phyloP scores from a whole-genome alignment of 441 rosid genomes.

The Cnidoscolus chayamansa region DNA sequence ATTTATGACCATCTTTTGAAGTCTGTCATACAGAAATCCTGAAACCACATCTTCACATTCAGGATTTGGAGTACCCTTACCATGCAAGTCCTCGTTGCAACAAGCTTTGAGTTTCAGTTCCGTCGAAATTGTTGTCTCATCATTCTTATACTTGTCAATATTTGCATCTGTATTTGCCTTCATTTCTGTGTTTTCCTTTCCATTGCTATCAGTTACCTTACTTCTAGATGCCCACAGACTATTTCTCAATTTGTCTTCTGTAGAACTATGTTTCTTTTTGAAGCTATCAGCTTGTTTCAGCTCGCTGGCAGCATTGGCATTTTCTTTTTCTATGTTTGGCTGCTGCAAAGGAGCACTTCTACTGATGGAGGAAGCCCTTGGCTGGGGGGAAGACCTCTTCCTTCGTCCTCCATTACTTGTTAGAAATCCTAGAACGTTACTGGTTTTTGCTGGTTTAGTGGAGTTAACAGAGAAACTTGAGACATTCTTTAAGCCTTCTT shows the following conservation, averaged over 20 bases:
- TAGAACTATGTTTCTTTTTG: slow-evolving; percentile 32
- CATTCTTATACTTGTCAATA: slow-evolving; percentile 23
- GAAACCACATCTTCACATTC: slow-evolving; percentile 59
- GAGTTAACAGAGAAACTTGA: slow-evolving; percentile 34
- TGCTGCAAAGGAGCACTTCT: slow-evolving; percentile 44
- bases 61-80: slow-evolving; percentile 31
- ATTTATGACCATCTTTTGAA: slow-evolving; percentile 72
- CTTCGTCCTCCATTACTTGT: slow-evolving; percentile 52
- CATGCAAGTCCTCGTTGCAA: slow-evolving; percentile 26
- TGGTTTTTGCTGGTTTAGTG: slow-evolving; percentile 49
- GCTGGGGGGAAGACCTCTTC: slow-evolving; percentile 70
- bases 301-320: slow-evolving; percentile 15
- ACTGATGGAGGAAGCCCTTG: slow-evolving; percentile 42
- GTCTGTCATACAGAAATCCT: slow-evolving; percentile 77
- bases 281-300: slow-evolving; percentile 29
- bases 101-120: slow-evolving; percentile 28
- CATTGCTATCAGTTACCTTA: slow-evolving; percentile 46
- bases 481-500: slow-evolving; percentile 55
- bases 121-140: slow-evolving; percentile 17
- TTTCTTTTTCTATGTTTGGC: slow-evolving; percentile 33
- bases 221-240: slow-evolving; percentile 52
- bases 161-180: slow-evolving; percentile 31
- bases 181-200: slow-evolving; percentile 54
- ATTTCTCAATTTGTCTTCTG: slow-evolving; percentile 38
- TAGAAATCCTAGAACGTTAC: slow-evolving; percentile 62